Evolutionary conservation across 805 yeast species (phyloP), one percentile per base, ranked within the genome.

Genomic region (Saturnispora galanensis): DNA sequence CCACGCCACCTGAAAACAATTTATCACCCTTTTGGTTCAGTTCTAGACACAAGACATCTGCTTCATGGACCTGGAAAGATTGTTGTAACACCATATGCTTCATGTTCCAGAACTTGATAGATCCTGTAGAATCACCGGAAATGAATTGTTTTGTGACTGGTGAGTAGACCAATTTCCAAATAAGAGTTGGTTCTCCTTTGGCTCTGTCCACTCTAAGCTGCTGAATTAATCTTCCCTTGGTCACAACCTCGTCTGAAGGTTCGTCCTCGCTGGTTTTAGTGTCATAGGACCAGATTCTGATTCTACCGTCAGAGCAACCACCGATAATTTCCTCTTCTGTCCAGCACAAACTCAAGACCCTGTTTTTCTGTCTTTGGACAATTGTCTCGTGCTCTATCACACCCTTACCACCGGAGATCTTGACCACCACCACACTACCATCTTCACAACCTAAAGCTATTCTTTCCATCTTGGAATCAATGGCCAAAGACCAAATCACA

Each of bases 111-210:
- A 93, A 74, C 63, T 90, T 90, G 42, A 93, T 76, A 8, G 84
- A 73, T 1, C 99, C 99, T 1, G 97, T 90, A 5, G 97, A 88
- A 65, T 93, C 99, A 44, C 97, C 98, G 48, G 88, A 79, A n/a
- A 86, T 94, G 47, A 93, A 73, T 60, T 87, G 95, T 44, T 76
- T 70, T 41, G 74, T 73, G 35, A 68, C 59, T 5, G 82, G 78
- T 47, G 89, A 65, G 30, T 79, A 79, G 38, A 72, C 54, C 1
- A 93, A 79, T 31, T 87, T 72, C 99, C 99, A 93, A 7, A 93
- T 93, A 49, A 93, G 69, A 3, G 97, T 88, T 44, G 93, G 79
- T 59, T 85, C 96, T 31, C 76, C 76, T 56, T 81, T 80, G 17
- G 90, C 75, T 61, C 85, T 87, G 63, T 93, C 99, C 10, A 93